A percentile compares a stretch with the other conserved stretches of the same genome.
Conservation (phyloP, 2,329 filamentous ascomycete genomes). For the Ceratocystis smalleyi region DNA sequence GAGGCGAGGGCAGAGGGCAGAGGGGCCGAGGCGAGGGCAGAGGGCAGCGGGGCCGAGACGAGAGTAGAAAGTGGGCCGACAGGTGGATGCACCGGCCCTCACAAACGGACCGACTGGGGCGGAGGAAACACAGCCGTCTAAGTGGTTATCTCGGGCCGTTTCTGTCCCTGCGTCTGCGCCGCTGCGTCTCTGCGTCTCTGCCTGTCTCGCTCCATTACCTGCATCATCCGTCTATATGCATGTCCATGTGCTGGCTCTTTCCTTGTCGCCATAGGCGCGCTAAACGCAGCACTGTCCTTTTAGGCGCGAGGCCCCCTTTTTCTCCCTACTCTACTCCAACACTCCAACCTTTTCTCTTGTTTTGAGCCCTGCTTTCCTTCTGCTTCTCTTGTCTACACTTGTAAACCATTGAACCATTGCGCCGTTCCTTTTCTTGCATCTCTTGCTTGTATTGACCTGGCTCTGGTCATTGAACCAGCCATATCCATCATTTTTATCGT, state of each 20-base stretch:
- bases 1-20: too few relatives aligned
- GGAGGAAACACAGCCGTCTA: too few relatives aligned
- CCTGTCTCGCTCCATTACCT: too few relatives aligned
- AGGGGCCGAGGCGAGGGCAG: neutral
- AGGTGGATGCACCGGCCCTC: neutral
- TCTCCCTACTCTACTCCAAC: too few relatives aligned
- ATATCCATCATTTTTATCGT: neutral
- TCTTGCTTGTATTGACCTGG: neutral
- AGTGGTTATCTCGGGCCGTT: too few relatives aligned
- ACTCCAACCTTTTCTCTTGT: neutral
- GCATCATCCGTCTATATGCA: too few relatives aligned
- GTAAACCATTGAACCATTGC: neutral
- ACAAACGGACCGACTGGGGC: too few relatives aligned
- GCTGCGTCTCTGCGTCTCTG: too few relatives aligned
- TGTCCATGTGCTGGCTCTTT: neutral
- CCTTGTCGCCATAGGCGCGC: neutral
- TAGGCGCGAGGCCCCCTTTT: neutral
- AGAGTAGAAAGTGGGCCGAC: neutral
- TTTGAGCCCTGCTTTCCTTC: neutral
- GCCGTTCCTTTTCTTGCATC: neutral
- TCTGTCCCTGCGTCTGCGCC: too few relatives aligned
- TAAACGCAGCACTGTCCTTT: neutral
- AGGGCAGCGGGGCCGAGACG: neutral
- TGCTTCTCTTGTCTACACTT: neutral
- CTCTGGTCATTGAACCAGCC: neutral